Base-by-base conservation (phyloP, 139 green algal species). In the Haematococcus lacustris region DNA sequence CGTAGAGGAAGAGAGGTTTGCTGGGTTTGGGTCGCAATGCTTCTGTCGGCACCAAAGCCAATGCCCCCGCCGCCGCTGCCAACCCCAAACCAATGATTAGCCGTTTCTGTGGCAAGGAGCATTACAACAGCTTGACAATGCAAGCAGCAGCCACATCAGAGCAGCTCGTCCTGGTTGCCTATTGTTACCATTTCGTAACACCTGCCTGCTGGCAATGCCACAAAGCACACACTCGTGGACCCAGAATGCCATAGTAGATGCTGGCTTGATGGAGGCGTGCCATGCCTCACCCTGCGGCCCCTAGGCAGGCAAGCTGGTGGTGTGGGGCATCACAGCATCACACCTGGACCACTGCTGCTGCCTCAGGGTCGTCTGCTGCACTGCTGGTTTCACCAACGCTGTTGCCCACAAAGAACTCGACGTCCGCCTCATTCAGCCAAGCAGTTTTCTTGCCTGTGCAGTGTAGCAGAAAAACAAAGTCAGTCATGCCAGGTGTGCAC, bases 1-100 rank as follows among this genome's bases (percentile, higher is more conserved):
- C 47, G 78, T 93, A 94, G 38, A 91, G 87, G 68, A 86, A 94
- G 38, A 94, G 65, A 1, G 89, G 88, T 63, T 90, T 87, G 66
- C 65, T 60, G 17, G 89, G 89, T 43, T 81, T 76, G 0, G 78
- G 51, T 9, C 78, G 71, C 68, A 94, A 76, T 2, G 76, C 69
- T 32, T 88, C 78, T 2, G 88, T 93, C 39, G 88, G 88, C n/a
- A 94, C 78, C 30, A 92, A 64, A 2, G 88, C 86, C 71, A 93
- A 87, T n/a, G n/a, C n/a, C 0, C 82, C 88, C 1, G 43, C 68
- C 40, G 86, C 39, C 13, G 62, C 88, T 0, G 61, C 71, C 0
- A 75, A 71, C n/a, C 69, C n/a, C 0, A 76, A 51, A 7, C 77
- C 38, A 34, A 86, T 87, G 2, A 93, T 63, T 5, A 87, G 57